These are phyloP conservation scores for Pleurotus tuber-regium DNA, from an alignment of 768 basidiomycete genomes.

Conservation along the genomic window DNA sequence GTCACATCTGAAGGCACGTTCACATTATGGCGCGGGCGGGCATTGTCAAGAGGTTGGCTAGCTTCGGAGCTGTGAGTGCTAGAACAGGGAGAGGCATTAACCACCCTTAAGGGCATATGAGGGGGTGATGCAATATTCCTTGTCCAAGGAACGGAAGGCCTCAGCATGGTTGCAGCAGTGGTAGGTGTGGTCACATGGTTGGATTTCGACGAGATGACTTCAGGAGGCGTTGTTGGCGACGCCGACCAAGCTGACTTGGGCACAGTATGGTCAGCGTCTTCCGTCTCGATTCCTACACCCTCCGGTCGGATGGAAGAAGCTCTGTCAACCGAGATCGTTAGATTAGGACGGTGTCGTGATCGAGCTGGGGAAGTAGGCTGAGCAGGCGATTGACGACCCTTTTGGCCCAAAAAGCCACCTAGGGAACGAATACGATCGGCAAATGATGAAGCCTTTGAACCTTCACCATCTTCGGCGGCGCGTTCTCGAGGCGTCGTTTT, in stretches of 20 bases:
- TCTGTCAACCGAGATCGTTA: constrained; percentile 43
- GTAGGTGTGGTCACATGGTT: constrained; percentile 29
- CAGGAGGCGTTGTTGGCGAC: constrained; percentile 18
- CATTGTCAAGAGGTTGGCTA: not conserved
- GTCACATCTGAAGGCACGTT: constrained; percentile 1
- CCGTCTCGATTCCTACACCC: constrained; percentile 19
- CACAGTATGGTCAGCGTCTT: constrained; percentile 22
- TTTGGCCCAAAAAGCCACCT: constrained; percentile 21
- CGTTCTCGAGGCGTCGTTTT: constrained; percentile 34
- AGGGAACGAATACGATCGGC: constrained; percentile 21
- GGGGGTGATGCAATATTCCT: constrained; percentile 20
- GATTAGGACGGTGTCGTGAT: constrained; percentile 25
- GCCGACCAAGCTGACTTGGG: constrained; percentile 22
- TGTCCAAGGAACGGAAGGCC: constrained; percentile 27
- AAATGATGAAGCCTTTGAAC: constrained; percentile 7
- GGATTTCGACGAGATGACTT: constrained; percentile 34
- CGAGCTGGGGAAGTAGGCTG: constrained; percentile 10
- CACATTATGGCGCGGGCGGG: constrained; percentile 1
- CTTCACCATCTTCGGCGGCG: constrained; percentile 28
- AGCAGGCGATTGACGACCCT: constrained; percentile 20
- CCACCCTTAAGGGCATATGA: constrained; percentile 26
- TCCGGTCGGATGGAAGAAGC: constrained; percentile 25
- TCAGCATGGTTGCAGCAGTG: constrained; percentile 15
- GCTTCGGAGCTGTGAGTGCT: not conserved
- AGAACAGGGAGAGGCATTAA: not conserved